A percentile compares a stretch with the other conserved stretches of the same genome.
Conservation (phyloP, 495 filamentous ascomycete genomes). For the Tetracladium setigerum region DNA sequence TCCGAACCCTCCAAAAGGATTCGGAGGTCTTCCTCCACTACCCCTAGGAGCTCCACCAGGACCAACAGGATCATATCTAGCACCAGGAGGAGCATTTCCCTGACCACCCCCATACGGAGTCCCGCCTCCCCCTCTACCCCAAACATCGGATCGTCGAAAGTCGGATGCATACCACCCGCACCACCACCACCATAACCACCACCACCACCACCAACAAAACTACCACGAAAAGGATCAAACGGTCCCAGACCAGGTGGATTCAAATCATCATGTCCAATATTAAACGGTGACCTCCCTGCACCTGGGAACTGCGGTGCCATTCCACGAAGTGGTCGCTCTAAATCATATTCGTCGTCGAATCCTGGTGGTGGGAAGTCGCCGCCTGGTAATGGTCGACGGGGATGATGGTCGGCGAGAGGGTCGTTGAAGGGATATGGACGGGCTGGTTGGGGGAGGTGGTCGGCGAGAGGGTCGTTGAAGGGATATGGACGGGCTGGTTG, state of each 20-base stretch:
- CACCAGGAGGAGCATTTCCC: slow-evolving; percentile 50
- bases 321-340: slow-evolving; percentile 59
- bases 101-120: slow-evolving; percentile 20
- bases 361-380: slow-evolving; percentile 81
- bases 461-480: slow-evolving; percentile 60
- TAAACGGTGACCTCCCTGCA: slow-evolving; percentile 44
- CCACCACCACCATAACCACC: slow-evolving; percentile 31
- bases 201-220: slow-evolving; percentile 43
- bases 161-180: slow-evolving; percentile 86
- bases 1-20: slow-evolving; percentile 59
- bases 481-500: slow-evolving; percentile 57
- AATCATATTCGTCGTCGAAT: slow-evolving; percentile 91
- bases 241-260: slow-evolving; percentile 85
- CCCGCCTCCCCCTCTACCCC: slow-evolving; percentile 46
- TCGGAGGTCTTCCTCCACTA: slow-evolving; percentile 39
- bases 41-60: slow-evolving; percentile 52
- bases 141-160: slow-evolving; percentile 89
- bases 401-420: slow-evolving; percentile 54
- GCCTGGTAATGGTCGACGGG: slow-evolving; percentile 57
- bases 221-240: slow-evolving; percentile 66
- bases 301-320: slow-evolving; percentile 33
- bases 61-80: slow-evolving; percentile 72
- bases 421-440: slow-evolving; percentile 61
- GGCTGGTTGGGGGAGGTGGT: slow-evolving; percentile 47
- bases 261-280: slow-evolving; percentile 76